Evolutionary conservation across 2,329 filamentous ascomycete genomes (phyloP), one percentile per base, ranked within the genome.

Genomic region (Aspergillus sp.): DNA sequence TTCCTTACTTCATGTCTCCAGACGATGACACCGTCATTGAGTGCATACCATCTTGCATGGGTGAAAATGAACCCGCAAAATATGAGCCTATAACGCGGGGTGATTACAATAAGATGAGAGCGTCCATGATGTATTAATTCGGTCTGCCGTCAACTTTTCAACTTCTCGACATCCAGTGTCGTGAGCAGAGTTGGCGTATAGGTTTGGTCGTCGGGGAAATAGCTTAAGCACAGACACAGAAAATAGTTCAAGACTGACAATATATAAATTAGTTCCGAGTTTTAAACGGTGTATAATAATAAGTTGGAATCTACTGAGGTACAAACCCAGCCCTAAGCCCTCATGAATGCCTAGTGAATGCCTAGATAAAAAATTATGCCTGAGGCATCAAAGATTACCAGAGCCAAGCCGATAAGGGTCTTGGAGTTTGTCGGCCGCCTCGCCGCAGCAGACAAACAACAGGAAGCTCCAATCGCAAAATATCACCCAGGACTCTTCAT

Each of bases 1-100:
- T 86, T 52, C 83, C 84, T 0, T 86, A 85, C 64, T 86, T 87
- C 55, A 75, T 86, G 33, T 71, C 75, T 6, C 81, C 83, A 0
- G 79, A 84, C 60, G 73, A 77, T 3, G 73, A 79, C 44, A 72
- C 77, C 3, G 68, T 81, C 8, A 81, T 86, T 52, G 80, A 84
- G 63, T 83, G 80, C 62, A 73, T 85, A 46, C 74, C 78, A 1
- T 77, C 77, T 5, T 83, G 80, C 60, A 73, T 71, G 21, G 74
- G 74, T 9, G 73, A 73, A 17, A 69, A 70, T 1, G 73, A 77
- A 51, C 76, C 79, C 1, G 73, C 79, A 40, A 83, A 80, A 66
- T 85, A 85, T 63, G 76, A 78, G 53, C 80, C 82, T 21, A 82
- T 77, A 45, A 77, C 75, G 4, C 70, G 74, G 57, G 65, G 66